phyloP scores from a whole-genome alignment of 1,284 basidiomycete genomes.

The Austroboletus novae-zelandiae region DNA sequence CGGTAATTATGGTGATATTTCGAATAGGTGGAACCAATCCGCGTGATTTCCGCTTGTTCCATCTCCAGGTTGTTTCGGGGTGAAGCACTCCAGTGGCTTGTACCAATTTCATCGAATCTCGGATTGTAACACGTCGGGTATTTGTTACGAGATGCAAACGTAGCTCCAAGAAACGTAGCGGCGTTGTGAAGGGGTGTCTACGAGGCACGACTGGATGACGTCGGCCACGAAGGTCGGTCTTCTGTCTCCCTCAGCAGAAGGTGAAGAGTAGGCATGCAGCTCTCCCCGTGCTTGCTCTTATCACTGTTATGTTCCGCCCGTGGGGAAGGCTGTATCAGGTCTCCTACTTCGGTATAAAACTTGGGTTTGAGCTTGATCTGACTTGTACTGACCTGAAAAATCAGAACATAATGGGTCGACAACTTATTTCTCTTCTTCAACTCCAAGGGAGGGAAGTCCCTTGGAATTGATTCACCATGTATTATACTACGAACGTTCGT shows the following conservation, averaged over 20 bases:
- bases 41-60: conserved; percentile 14
- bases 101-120: conserved; percentile 13
- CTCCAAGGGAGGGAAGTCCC: conserved; percentile 18
- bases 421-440: not conserved
- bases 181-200: conserved; percentile 11
- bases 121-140: not conserved
- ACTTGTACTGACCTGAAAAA: no score
- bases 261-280: conserved; percentile 4
- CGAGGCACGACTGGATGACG: conserved; percentile 16
- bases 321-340: not conserved
- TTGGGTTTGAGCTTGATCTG: no score
- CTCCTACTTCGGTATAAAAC: not conserved
- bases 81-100: conserved; percentile 7
- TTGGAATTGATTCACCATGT: not conserved
- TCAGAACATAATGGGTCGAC: not conserved
- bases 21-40: conserved; percentile 22
- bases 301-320: conserved; percentile 11
- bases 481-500: conserved; percentile 8
- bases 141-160: conserved; percentile 7
- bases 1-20: conserved; percentile 20
- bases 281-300: conserved; percentile 10
- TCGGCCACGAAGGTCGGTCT: conserved; percentile 14
- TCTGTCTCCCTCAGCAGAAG: not conserved
- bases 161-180: conserved; percentile 24
- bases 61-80: conserved; percentile 17